Percentiles rank a stretch among this genome's conserved stretches.
These are phyloP conservation scores for Cantharellus cinnabarinus DNA, from an alignment of 768 basidiomycete genomes.

Conservation along the genomic window DNA sequence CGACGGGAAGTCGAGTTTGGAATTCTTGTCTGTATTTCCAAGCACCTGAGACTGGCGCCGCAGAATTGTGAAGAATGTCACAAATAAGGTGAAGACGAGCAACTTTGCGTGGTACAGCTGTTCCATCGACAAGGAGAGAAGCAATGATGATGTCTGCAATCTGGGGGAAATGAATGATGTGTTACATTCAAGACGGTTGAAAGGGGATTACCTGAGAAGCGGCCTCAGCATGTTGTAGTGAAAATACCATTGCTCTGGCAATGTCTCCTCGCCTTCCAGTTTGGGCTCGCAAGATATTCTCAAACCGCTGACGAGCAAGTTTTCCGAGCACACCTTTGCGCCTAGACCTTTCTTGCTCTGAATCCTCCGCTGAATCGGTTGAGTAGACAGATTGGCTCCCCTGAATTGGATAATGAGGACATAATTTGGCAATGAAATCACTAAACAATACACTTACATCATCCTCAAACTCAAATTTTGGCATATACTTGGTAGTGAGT, in stretches of 20 bases:
- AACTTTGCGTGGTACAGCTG: slow-evolving; percentile 92
- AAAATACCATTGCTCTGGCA: slow-evolving; percentile 92
- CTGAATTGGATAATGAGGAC: slow-evolving; percentile 19
- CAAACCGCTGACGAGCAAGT: slow-evolving; percentile 65
- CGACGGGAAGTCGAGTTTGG: slow-evolving; percentile 72
- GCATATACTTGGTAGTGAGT: background rate
- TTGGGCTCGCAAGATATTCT: slow-evolving; percentile 73
- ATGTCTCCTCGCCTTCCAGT: slow-evolving; percentile 77
- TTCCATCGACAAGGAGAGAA: slow-evolving; percentile 75
- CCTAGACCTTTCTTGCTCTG: slow-evolving; percentile 55
- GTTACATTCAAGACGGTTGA: slow-evolving; percentile 2
- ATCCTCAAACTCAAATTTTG: slow-evolving; percentile 36
- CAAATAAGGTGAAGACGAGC: slow-evolving; percentile 89
- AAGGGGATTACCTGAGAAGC: slow-evolving; percentile 53
- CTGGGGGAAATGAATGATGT: slow-evolving; percentile 20
- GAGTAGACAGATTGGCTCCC: slow-evolving; percentile 79
- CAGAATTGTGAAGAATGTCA: slow-evolving; percentile 95
- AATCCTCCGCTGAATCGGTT: slow-evolving; percentile 86
- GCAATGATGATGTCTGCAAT: slow-evolving; percentile 78
- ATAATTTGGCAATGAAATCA: background rate
- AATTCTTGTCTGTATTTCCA: slow-evolving; percentile 97
- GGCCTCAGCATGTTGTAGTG: slow-evolving; percentile 88
- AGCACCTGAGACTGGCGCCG: slow-evolving; percentile 79
- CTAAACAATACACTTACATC: slow-evolving; percentile 27
- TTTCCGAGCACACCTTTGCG: slow-evolving; percentile 61